These are phyloP conservation scores for Mucor piriformis DNA, from an alignment of 371 early-diverging fungal genomes.

Conservation along the genomic window DNA sequence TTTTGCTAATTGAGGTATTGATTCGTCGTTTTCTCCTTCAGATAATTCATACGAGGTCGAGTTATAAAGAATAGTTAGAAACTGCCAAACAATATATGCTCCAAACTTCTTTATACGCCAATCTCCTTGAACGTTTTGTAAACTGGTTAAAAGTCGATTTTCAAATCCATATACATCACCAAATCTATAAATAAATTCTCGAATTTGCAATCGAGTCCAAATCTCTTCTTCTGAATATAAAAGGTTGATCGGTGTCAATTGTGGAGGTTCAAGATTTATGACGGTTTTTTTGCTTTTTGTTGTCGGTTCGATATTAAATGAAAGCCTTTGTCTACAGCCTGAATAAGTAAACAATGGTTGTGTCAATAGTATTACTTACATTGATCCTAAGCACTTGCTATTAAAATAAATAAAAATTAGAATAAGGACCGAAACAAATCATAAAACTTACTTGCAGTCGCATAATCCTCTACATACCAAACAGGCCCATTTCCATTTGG, in stretches of 20 bases:
- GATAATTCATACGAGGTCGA: constrained; percentile 3
- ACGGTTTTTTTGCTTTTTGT: not conserved
- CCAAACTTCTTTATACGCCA: constrained; percentile 42
- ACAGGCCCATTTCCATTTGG: constrained; percentile 22
- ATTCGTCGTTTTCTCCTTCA: not conserved
- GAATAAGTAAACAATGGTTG: too few species aligned
- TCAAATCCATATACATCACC: constrained; percentile 37
- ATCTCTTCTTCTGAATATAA: constrained; percentile 41
- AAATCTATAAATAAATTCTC: constrained; percentile 50
- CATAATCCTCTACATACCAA: constrained; percentile 25
- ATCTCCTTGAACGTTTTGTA: constrained; percentile 50
- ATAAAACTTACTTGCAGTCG: constrained; percentile 23
- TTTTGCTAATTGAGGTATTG: constrained; percentile 10
- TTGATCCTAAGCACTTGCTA: not conserved
- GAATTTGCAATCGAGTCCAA: constrained; percentile 49
- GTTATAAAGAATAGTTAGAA: constrained; percentile 6
- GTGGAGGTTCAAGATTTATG: constrained; percentile 24
- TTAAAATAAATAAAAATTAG: not conserved
- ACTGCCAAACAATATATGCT: constrained; percentile 25
- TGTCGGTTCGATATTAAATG: not conserved
- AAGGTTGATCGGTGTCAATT: constrained; percentile 23
- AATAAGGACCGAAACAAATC: not conserved
- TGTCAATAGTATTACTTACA: not conserved
- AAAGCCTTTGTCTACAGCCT: not conserved
- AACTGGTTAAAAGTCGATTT: constrained; percentile 14